Conservation (phyloP, 805 yeast genomes). For the Candida lessepsii region DNA sequence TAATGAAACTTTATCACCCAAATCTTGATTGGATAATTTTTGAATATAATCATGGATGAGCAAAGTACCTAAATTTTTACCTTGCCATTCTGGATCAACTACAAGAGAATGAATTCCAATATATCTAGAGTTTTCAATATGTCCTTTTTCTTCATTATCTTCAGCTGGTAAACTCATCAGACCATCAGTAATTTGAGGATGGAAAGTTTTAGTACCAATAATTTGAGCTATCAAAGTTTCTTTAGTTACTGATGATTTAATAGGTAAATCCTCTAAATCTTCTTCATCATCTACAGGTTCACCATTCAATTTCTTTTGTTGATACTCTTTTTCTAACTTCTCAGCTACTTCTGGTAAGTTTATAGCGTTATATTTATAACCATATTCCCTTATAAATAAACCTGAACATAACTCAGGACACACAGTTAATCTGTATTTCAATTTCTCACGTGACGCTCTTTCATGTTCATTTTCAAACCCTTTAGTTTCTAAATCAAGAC, state of each 20-base stretch:
- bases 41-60: constrained; percentile 87
- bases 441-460: constrained; percentile 62
- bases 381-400: constrained; percentile 72
- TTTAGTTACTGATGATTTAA: constrained; percentile 48
- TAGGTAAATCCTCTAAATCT: constrained; percentile 41
- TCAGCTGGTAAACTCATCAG: constrained; percentile 59
- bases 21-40: constrained; percentile 80
- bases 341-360: constrained; percentile 43
- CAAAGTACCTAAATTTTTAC: constrained; percentile 78
- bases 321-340: constrained; percentile 27
- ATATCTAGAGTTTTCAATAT: constrained; percentile 67
- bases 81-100: constrained; percentile 74
- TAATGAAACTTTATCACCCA: constrained; percentile 74
- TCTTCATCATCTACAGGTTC: constrained; percentile 21
- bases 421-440: constrained; percentile 63
- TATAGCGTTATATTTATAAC: constrained; percentile 40
- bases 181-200: constrained; percentile 50
- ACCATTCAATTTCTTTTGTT: constrained; percentile 17
- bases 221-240: constrained; percentile 79
- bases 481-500: constrained; percentile 55
- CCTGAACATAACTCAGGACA: constrained; percentile 95
- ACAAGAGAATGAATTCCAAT: constrained; percentile 84
- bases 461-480: constrained; percentile 68
- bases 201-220: constrained; percentile 67
- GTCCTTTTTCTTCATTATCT: constrained; percentile 48